Evolutionary conservation across 192 early-diverging fungal species (phyloP), one percentile per base, ranked within the genome.

Genomic region (Coemansia sp.): DNA sequence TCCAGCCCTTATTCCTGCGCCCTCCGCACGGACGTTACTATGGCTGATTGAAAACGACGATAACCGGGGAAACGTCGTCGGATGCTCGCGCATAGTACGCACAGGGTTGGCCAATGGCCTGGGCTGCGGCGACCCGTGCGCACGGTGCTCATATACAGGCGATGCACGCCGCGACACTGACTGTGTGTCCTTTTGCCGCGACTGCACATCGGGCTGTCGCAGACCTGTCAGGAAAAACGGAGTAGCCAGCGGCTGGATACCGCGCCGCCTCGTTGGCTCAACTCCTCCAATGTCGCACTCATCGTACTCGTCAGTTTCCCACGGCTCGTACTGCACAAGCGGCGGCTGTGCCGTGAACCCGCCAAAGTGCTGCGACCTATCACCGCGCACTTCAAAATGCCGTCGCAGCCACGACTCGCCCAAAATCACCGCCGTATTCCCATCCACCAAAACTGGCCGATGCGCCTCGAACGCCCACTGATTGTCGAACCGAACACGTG

Each of bases 31-130:
- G 36, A 79, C 76, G 38, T 79, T 79, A 67, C 71, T 79, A 46
- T 79, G 76, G 56, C 71, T 79, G 40, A 79, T 79, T 11, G 76
- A 79, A 17, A 79, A 79, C 51, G 76, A 79, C 58, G 70, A 66
- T 25, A 79, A 63, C n/a, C 71, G 67, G 15, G 76, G 76, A 52
- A 79, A 79, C 6, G 63, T 42, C 46, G 75, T 28, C 14, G 60
- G 66, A 31, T 71, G 68, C 25, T 68, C 69, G 21, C 68, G 64
- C 47, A 26, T 18, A 17, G 26, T 15, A 12, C 59, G 44, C 24
- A 15, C 50, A 23, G 20, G 59, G 11, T 26, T 34, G 17, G 58
- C 26, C 74, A 61, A 11, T 1, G 61, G 15, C 24, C 18, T 17
- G 25, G 11, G 3, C 31, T 48, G 64, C 12, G 55, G 64, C 55